These are phyloP conservation scores for Brassica balearica DNA, from an alignment of 441 rosid genomes.

Conservation along the genomic window DNA sequence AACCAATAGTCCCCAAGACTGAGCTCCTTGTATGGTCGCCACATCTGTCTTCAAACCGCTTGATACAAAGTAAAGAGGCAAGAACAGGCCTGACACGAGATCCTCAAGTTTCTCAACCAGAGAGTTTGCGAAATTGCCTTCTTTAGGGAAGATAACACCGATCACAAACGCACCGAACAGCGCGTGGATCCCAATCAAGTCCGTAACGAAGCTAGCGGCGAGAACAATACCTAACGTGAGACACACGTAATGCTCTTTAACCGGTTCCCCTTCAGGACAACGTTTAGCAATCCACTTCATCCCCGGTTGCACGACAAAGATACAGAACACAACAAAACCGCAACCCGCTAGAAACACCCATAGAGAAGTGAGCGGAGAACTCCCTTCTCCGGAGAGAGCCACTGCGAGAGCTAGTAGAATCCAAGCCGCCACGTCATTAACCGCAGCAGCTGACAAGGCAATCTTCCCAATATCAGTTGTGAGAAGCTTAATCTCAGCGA, in stretches of 20 bases:
- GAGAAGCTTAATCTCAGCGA: slow-evolving; percentile 66
- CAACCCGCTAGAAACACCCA: slow-evolving; percentile 64
- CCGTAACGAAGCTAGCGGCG: slow-evolving; percentile 59
- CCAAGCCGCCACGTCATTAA: slow-evolving; percentile 70
- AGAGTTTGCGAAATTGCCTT: slow-evolving; percentile 54
- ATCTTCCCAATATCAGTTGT: slow-evolving; percentile 58
- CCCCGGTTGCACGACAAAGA: slow-evolving; percentile 44
- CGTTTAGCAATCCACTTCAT: slow-evolving; percentile 60
- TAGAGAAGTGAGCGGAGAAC: slow-evolving; percentile 56
- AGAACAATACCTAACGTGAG: slow-evolving; percentile 53
- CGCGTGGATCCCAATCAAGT: slow-evolving; percentile 60
- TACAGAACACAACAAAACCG: slow-evolving; percentile 46
- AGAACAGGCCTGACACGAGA: slow-evolving; percentile 61
- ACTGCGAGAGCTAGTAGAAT: slow-evolving; percentile 65
- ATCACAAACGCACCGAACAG: slow-evolving; percentile 66
- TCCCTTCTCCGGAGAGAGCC: slow-evolving; percentile 52
- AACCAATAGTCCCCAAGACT: slow-evolving; percentile 64
- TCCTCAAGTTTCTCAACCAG: slow-evolving; percentile 66
- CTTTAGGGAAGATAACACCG: slow-evolving; percentile 61
- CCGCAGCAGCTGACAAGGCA: slow-evolving; percentile 68
- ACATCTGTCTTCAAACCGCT: slow-evolving; percentile 63
- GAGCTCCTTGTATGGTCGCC: slow-evolving; percentile 51
- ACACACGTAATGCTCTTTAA: slow-evolving; percentile 58
- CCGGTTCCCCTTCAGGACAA: slow-evolving; percentile 62
- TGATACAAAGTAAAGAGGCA: slow-evolving; percentile 65